A percentile compares a stretch with the other conserved stretches of the same genome.
Evolutionary conservation across 2,329 filamentous ascomycete species (phyloP).

Genomic region (Fusarium redolens): DNA sequence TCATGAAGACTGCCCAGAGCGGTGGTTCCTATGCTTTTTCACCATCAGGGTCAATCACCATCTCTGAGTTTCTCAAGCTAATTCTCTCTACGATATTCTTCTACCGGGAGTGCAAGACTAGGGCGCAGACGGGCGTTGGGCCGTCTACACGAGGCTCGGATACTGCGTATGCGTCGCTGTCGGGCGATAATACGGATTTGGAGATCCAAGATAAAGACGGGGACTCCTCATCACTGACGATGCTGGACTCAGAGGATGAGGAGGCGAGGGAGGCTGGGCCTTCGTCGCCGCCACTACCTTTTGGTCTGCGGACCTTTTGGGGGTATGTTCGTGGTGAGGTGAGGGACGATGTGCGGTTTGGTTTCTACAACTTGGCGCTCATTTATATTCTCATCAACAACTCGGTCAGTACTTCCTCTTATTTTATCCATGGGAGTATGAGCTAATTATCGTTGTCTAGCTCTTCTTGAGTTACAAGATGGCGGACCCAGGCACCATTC

Average conservation of each 20-base stretch:
- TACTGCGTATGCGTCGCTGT: neutral
- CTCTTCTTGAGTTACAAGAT: neutral
- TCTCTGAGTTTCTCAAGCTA: neutral
- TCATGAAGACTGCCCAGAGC: neutral
- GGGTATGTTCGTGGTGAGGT: neutral
- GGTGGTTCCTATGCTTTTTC: neutral
- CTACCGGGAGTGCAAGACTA: neutral
- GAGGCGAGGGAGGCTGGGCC: neutral
- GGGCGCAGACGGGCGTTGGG: neutral
- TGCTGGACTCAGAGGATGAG: neutral
- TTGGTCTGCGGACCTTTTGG: neutral
- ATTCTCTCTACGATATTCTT: neutral
- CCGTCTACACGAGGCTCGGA: neutral
- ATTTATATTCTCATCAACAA: constrained; percentile 1
- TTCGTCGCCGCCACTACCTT: neutral
- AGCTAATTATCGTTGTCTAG: neutral
- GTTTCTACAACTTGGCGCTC: neutral
- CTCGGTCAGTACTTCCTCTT: neutral
- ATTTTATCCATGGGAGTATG: too few species aligned
- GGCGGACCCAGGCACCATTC: neutral
- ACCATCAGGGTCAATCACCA: neutral
- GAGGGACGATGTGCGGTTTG: neutral
- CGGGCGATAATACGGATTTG: neutral
- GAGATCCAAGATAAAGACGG: neutral
- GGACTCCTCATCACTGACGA: neutral